Evolutionary conservation across 2,329 filamentous ascomycete genomes (phyloP).

Genomic region (Verticillium zaregamsianum): DNA sequence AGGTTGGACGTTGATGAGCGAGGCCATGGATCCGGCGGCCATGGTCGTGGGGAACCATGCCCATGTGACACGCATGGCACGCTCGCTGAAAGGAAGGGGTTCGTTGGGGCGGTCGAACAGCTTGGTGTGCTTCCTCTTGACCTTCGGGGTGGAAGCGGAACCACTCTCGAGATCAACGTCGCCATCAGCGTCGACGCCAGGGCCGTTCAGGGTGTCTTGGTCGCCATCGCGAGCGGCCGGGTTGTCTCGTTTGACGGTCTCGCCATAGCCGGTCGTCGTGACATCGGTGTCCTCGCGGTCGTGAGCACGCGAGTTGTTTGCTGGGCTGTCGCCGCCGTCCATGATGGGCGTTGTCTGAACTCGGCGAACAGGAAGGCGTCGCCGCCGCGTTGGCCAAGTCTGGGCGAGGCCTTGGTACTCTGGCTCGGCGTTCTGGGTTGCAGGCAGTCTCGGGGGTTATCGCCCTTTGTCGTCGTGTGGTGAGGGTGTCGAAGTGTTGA

Average conservation of each 20-base stretch:
- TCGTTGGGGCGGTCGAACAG: not conserved
- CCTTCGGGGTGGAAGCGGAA: not conserved
- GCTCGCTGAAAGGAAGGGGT: constrained; percentile 1
- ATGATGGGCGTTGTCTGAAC: not conserved
- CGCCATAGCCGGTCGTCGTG: not conserved
- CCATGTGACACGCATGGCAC: constrained; percentile 16
- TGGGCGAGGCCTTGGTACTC: no score
- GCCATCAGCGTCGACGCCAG: not conserved
- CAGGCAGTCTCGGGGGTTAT: no score
- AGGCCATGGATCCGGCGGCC: constrained; percentile 23
- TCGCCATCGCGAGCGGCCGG: not conserved
- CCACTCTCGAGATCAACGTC: not conserved
- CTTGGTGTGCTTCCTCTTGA: not conserved
- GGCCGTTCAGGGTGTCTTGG: not conserved
- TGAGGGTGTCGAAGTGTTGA: not conserved
- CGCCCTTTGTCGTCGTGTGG: not conserved
- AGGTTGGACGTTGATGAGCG: constrained; percentile 24
- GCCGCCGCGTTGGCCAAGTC: no score
- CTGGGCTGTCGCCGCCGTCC: not conserved
- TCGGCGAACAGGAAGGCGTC: no score
- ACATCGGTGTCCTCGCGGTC: not conserved
- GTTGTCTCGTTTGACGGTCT: not conserved
- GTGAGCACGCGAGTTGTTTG: not conserved
- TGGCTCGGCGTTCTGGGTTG: no score
- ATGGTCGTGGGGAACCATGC: constrained; percentile 23